Evolutionary conservation across 176 grass and related monocot genomes (phyloP), one percentile per base, ranked within the genome.

Genomic region (Juncus inflexus): DNA sequence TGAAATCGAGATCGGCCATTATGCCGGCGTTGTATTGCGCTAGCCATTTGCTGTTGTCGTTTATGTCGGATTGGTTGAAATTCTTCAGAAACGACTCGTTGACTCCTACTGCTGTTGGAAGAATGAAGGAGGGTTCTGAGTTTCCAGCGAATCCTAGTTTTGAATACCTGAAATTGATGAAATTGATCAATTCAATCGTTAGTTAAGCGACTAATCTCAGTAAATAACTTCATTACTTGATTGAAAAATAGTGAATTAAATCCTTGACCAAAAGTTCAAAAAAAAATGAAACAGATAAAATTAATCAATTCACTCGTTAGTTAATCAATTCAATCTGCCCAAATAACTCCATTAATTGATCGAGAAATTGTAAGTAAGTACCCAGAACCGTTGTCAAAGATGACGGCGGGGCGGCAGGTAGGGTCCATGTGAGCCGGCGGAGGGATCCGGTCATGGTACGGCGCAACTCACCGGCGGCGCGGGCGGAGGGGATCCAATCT

Each of bases 21-120:
- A 97, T 77, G 75, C 94, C 94, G 60, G 94, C 88, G 86, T 97
- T 97, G 15, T 97, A 97, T 69, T 97, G 88, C 35, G 94, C 94
- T 78, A 86, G 47, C 80, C 77, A 97, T 66, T 89, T 97, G 36
- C 79, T 83, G 53, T 74, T 92, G 69, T 66, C 83, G 52, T 54
- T 73, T 52, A 66, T 61, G 64, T 97, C 94, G 45, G 85, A 81
- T 50, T 97, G 85, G 43, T 55, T 71, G 6, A 71, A 55, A 3
- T 71, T 71, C 14, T 97, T 90, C 47, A 97, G 56, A 68, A 97
- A 97, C 43, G 94, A 97, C 76, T 97, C 83, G 65, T 97, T 97
- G 10, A 86, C 83, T n/a, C 87, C 94, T 40, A 92, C 88, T 11
- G 81, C 83, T 39, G 83, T 97, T 47, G 94, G 94, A 47, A 97